Base-by-base conservation (phyloP, 805 yeast species). In the Yarrowia sp. region DNA sequence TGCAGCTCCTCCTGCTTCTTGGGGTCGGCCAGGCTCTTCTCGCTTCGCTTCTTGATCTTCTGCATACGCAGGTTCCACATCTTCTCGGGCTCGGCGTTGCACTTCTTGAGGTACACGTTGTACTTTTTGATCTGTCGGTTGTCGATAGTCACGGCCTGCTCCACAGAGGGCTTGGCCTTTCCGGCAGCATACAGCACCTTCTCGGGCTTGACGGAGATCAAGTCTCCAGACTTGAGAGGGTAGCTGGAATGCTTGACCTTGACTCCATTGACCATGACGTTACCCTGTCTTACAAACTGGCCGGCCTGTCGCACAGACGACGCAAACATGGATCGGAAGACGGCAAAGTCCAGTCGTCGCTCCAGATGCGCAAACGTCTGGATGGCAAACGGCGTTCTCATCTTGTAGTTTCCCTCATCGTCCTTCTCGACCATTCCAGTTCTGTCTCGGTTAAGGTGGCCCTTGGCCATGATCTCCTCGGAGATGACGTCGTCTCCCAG, bases 291-390 rank as follows among this genome's bases (percentile, higher is more conserved):
- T 66, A 95, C 86, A 71, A 89, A 91, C 73, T 89, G 92, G 70
- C 97, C 84, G 2, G 99, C 97, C 77, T 93, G 98, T 80, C 98
- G 86, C 3, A 91, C 85, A 8, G 96, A 89, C 5, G 96, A 84
- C 5, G 98, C 97, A 79, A 93, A 92, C 89, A 93, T 82, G 17
- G 97, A 81, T 76, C 99, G 86, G 79, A 90, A 95, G 10, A 93
- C 71, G 2, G 97, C 98, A 73, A 88, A 84, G 75, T 93, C 99
- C 36, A 93, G 81, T 74, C 99, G 82, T 73, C 88, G 89, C 76
- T 93, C 99, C 68, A 93, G 78, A 1, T 87, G 86, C 4, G 96
- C 96, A 76, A 80, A 93, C 1, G 97, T 89, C 78, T 95, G 98
- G 72, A 92, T 76, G 48, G 90, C 85, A 78, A 89, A 84, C 8